Base-by-base conservation (phyloP, 176 grass and related monocot species). In the Sorghum bicolor region DNA sequence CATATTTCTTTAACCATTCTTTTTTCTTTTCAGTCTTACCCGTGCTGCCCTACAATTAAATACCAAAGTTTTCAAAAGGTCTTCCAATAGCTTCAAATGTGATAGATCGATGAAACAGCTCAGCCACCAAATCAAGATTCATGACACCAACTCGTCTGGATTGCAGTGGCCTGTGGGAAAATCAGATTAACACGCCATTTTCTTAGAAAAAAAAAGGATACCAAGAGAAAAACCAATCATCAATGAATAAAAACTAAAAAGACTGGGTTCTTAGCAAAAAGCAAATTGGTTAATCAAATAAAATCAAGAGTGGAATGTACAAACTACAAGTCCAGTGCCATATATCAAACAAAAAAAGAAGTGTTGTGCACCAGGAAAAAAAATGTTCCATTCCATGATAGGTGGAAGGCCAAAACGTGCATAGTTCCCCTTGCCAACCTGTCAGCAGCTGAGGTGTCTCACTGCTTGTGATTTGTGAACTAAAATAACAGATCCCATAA, bases 131-230 rank as follows among this genome's bases (percentile, higher is more conserved):
- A 75, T 37, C 29, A 78, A 66, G 28, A n/a, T 41, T 50, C 65
- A 30, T 79, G 74, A 39, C 58, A 68, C 19, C 45, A 78, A 30
- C n/a, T 68, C 37, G 24, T 67, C n/a, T 2, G 8, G 41, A 55
- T 66, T 60, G 30, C 43, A 43, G 44, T 32, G 74, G 20, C 75
- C 88, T 90, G 84, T 14, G 47, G 38, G n/a, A 62, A 19, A 73
- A 67, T 24, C 12, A 57, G n/a, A 60, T 90, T 73, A 73, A 13
- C 12, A 4, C 6, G 17, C 16, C 11, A 40, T 55, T 8, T 82
- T 70, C 20, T 45, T 62, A 10, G 29, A 31, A 32, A 67, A 41
- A 67, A 48, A 57, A n/a, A 20, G 5, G 52, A 57, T 57, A n/a
- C 6, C 26, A 12, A 30, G 60, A 29, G 32, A 77, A 41, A 66